Conservation (phyloP, 1,284 basidiomycete species). For the Cystobasidium slooffiae region DNA sequence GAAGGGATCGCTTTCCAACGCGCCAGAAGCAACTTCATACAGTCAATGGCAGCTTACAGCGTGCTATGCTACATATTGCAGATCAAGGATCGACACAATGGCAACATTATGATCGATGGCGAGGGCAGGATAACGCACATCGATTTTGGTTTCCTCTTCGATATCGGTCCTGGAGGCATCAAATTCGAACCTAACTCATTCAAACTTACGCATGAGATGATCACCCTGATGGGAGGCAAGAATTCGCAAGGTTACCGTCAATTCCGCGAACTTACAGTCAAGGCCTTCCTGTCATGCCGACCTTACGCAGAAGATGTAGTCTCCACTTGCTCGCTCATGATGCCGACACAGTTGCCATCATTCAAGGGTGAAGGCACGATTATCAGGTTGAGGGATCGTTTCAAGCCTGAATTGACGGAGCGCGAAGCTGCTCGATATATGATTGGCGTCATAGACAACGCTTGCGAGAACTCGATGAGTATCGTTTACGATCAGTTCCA, state of each 20-base stretch:
- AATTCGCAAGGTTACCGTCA: slow-evolving; percentile 89
- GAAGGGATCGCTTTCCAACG: slow-evolving; percentile 89
- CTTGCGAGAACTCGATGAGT: slow-evolving; percentile 89
- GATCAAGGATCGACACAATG: slow-evolving; percentile 97
- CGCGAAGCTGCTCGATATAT: slow-evolving; percentile 91
- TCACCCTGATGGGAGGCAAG: slow-evolving; percentile 93
- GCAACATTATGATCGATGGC: slow-evolving; percentile 98
- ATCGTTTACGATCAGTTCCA: slow-evolving; percentile 84
- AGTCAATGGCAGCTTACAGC: slow-evolving; percentile 99
- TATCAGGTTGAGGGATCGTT: slow-evolving; percentile 81
- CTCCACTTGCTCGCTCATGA: slow-evolving; percentile 87
- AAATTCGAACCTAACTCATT: slow-evolving; percentile 97
- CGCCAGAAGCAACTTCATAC: slow-evolving; percentile 94
- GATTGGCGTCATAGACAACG: slow-evolving; percentile 84
- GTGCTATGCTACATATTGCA: slow-evolving; percentile 98
- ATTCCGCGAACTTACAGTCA: slow-evolving; percentile 91
- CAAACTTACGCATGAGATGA: slow-evolving; percentile 98
- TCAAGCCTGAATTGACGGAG: slow-evolving; percentile 80
- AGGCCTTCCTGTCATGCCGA: slow-evolving; percentile 92
- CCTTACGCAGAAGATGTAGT: slow-evolving; percentile 89
- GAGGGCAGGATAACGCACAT: slow-evolving; percentile 95
- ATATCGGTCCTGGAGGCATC: slow-evolving; percentile 81
- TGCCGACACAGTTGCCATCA: slow-evolving; percentile 89
- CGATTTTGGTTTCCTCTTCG: slow-evolving; percentile 97
- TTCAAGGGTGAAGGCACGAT: slow-evolving; percentile 97